Evolutionary conservation across 192 early-diverging fungal species (phyloP).

Genomic region (Linnemannia schmuckeri): DNA sequence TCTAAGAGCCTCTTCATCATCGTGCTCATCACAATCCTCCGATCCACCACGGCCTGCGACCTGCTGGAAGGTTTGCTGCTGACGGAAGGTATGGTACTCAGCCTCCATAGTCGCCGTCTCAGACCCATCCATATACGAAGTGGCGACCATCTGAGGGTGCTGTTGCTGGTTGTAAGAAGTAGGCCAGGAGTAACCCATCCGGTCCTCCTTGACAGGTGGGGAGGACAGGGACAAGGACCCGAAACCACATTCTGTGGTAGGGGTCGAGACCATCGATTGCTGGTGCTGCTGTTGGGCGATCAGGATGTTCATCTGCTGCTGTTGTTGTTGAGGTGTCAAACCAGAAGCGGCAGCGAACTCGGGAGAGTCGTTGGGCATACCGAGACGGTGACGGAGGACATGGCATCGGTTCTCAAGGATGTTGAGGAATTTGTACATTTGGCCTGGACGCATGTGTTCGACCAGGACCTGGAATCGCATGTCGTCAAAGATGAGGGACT

Average conservation of each 20-base stretch:
- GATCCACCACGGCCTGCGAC: background rate
- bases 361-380: slow-evolving; percentile 13
- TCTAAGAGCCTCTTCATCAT: slow-evolving; percentile 8
- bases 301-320: slow-evolving; percentile 34
- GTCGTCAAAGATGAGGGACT: slow-evolving; percentile 59
- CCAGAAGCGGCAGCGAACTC: background rate
- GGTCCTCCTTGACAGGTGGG: slow-evolving; percentile 40
- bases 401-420: slow-evolving; percentile 70
- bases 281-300: slow-evolving; percentile 35
- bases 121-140: slow-evolving; percentile 6
- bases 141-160: slow-evolving; percentile 1
- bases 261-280: slow-evolving; percentile 31
- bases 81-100: background rate
- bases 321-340: slow-evolving; percentile 36
- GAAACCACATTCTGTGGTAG: slow-evolving; percentile 53
- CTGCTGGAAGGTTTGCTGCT: slow-evolving; percentile 4
- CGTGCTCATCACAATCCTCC: slow-evolving; percentile 16
- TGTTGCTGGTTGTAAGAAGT: background rate
- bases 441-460: slow-evolving; percentile 60
- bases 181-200: slow-evolving; percentile 18
- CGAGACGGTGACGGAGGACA: slow-evolving; percentile 55
- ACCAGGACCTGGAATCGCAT: slow-evolving; percentile 59
- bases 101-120: background rate
- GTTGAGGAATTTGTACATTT: slow-evolving; percentile 63
- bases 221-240: slow-evolving; percentile 45